phyloP scores from a whole-genome alignment of 2,329 filamentous ascomycete genomes.

The Ramularia collo-cygni region DNA sequence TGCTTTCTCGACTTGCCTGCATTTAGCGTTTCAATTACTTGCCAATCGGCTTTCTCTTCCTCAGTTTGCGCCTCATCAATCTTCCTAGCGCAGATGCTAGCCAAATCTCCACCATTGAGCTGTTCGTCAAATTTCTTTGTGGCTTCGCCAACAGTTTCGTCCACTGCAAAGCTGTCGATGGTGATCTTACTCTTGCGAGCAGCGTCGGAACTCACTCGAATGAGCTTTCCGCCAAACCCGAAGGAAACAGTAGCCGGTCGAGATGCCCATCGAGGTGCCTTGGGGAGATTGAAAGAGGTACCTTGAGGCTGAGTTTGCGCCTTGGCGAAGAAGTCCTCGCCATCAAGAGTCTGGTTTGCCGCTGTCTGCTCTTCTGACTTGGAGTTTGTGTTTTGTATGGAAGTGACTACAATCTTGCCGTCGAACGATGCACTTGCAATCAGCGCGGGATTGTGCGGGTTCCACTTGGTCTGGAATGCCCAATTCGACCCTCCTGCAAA shows the following conservation, averaged over 20 bases:
- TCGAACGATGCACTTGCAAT: constrained; percentile 96
- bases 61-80: constrained; percentile 70
- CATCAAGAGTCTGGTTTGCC: constrained; percentile 63
- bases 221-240: constrained; percentile 89
- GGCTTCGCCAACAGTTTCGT: constrained; percentile 74
- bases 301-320: constrained; percentile 87
- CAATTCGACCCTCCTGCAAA: constrained; percentile 98
- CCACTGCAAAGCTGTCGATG: constrained; percentile 83
- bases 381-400: constrained; percentile 85
- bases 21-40: constrained; percentile 82
- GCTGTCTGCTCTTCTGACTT: constrained; percentile 58
- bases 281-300: constrained; percentile 76
- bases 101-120: constrained; percentile 69
- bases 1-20: constrained; percentile 78
- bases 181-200: constrained; percentile 64
- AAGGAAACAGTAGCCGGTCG: constrained; percentile 81
- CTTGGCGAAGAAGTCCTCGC: constrained; percentile 93
- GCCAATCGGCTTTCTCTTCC: constrained; percentile 94
- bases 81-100: constrained; percentile 71
- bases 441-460: constrained; percentile 84
- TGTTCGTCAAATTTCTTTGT: constrained; percentile 83
- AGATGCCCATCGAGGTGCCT: constrained; percentile 86
- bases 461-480: constrained; percentile 94
- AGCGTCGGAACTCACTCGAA: constrained; percentile 65
- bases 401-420: constrained; percentile 90